Base-by-base conservation (phyloP, 305 asterid genomes). In the Fraxinus velutina region DNA sequence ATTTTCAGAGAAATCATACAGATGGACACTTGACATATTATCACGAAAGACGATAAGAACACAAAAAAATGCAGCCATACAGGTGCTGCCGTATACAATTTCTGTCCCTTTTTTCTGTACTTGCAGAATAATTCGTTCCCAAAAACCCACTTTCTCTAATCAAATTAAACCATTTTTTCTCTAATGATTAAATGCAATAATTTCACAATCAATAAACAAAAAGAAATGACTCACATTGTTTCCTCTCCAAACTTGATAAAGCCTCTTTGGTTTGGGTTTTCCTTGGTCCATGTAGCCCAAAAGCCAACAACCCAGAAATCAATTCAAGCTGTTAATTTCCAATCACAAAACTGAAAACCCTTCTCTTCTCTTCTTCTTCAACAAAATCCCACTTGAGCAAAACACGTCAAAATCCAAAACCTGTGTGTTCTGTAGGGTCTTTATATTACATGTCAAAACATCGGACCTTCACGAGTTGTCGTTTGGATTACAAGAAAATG, bases 161-260 rank as follows among this genome's bases (percentile, higher is more conserved):
- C 74, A 68, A 34, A 15, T 55, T 17, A n/a, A 19, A 50, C 24
- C 27, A 27, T 24, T 57, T 21, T 19, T 47, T 22, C 5, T 6
- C 72, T 29, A 73, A 78, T 68, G 3, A 33, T 52, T 80, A 27
- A 44, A 33, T 77, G 66, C 7, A 27, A 9, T 1, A 29, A 55
- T 66, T 21, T 64, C 73, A 64, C 73, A 24, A 12, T 22, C 34
- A 64, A 64, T 15, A 64, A 68, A 12, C 13, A 60, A 15, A 60
- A 21, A 4, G 68, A 55, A 52, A 37, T 29, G 39, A 80, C 90
- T 91, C 86, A 93, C 97, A 86, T 93, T 93, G 89, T 89, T 92
- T 72, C 97, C 97, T 78, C 85, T 90, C 97, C 97, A 93, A 44
- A 89, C 92, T 81, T 86, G 91, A 87, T 89, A 91, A 74, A 93